Evolutionary conservation across 164 flowering plant species (phyloP).

Genomic region (Annona cherimola): DNA sequence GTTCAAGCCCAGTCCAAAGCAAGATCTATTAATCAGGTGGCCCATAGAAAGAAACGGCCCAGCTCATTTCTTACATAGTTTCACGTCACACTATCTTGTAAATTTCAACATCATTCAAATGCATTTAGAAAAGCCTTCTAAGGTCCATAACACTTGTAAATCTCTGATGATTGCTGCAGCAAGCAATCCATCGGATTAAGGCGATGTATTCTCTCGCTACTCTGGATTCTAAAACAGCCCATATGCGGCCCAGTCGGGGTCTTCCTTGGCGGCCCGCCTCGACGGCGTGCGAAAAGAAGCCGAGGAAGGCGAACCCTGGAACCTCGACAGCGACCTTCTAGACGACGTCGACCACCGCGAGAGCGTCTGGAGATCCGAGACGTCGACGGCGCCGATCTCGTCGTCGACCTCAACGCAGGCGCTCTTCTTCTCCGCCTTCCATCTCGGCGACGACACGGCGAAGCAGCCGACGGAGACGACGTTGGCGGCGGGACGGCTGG

Average conservation of each 20-base stretch:
- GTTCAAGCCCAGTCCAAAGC: too few relatives aligned
- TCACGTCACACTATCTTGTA: too few relatives aligned
- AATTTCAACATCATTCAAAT: too few relatives aligned
- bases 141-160: background rate
- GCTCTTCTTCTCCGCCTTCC: slow-evolving; percentile 1
- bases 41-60: too few relatives aligned
- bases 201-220: background rate
- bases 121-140: too few relatives aligned
- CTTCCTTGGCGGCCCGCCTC: background rate
- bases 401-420: background rate
- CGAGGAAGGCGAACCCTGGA: slow-evolving; percentile 1
- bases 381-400: background rate
- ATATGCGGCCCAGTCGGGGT: slow-evolving; percentile 8
- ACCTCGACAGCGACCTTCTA: slow-evolving; percentile 1
- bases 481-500: background rate
- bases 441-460: background rate
- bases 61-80: too few relatives aligned
- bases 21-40: too few relatives aligned
- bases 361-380: slow-evolving; percentile 4
- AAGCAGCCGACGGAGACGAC: background rate
- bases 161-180: background rate
- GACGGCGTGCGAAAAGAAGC: background rate
- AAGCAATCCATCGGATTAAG: background rate
- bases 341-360: background rate
- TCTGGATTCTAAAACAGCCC: slow-evolving; percentile 2